Evolutionary conservation across 192 early-diverging fungal genomes (phyloP), one percentile per base, ranked within the genome.

Genomic region (Chytriomyces sp.): DNA sequence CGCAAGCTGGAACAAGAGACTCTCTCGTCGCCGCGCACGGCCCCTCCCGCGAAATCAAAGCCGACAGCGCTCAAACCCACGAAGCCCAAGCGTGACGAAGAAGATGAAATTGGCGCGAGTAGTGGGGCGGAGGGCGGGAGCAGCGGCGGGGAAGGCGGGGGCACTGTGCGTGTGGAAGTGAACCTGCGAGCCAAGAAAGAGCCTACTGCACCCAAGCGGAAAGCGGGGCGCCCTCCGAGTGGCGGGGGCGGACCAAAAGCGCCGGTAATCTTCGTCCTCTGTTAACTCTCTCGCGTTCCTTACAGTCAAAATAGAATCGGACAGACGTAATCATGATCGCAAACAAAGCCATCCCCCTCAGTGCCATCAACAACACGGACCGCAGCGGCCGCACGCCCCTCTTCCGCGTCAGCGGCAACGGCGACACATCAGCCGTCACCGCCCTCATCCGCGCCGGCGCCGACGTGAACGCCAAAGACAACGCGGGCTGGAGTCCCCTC

Each of bases 401-500:
- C 36, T 86, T 83, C 63, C 72, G 76, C 53, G 80, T 61, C 70
- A 79, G 77, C 3, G 55, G 59, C 0, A 54, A 32, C 31, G 84
- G 84, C 6, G 83, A 89, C 59, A 22, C 74, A n/a, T 52, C 34
- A 30, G 41, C 83, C 30, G 75, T 75, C 37, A 54, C 39, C 17
- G 69, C 78, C 7, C 73, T 89, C 34, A 56, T 89, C 30, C 39
- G 61, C 17, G 69, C 69, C 6, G 86, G 87, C n/a, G 86, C 86
- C 6, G 77, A 87, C 44, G 70, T 85, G n/a, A 62, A 76, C 58
- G 57, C 68, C 34, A 71, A 77, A 54, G 86, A 88, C 62, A n/a
- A 89, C 58, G 87, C 86, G 2, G 87, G 86, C 0, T 88, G 78
- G 75, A 83, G 86, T 12, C 81, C 86, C 1, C 56, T 89, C 28